A percentile compares a stretch with the other conserved stretches of the same genome.
phyloP scores from a whole-genome alignment of 495 filamentous ascomycete genomes.

The Chlorociboria aeruginascens region DNA sequence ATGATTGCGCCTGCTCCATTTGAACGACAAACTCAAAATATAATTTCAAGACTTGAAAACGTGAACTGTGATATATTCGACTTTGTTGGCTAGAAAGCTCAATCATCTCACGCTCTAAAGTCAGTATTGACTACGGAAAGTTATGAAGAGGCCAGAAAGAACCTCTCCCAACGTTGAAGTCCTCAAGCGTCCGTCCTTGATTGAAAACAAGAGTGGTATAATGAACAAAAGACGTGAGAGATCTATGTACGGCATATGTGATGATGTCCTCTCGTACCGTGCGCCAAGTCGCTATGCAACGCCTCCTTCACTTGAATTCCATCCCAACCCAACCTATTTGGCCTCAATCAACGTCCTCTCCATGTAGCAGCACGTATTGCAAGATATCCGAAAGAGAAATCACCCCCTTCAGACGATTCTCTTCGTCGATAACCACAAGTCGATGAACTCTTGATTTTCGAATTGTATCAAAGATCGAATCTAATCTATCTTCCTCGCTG shows the following conservation, averaged over 20 bases:
- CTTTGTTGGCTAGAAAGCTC: too few relatives aligned
- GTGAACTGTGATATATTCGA: too few relatives aligned
- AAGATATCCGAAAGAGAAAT: constrained; percentile 94
- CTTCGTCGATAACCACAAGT: constrained; percentile 82
- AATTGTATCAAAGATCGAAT: constrained; percentile 94
- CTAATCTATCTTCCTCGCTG: constrained; percentile 77
- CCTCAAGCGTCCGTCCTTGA: background rate
- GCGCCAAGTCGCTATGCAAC: constrained; percentile 23
- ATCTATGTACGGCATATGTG: constrained; percentile 16
- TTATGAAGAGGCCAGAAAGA: too few relatives aligned
- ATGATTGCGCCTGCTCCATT: too few relatives aligned
- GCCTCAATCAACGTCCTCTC: constrained; percentile 50
- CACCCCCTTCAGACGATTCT: constrained; percentile 73
- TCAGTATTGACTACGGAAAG: too few relatives aligned
- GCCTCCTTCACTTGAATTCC: constrained; percentile 4
- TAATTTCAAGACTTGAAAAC: too few relatives aligned
- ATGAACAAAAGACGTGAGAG: constrained; percentile 9
- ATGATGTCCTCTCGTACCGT: constrained; percentile 7
- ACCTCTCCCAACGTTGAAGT: too few relatives aligned
- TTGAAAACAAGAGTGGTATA: constrained; percentile 15
- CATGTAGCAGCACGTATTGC: constrained; percentile 83
- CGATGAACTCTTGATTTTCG: constrained; percentile 89
- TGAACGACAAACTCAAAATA: too few relatives aligned
- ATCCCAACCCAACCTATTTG: constrained; percentile 11
- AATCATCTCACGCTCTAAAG: too few relatives aligned